Conservation (phyloP, 345 rosid species). For the Eucalyptus regnans region DNA sequence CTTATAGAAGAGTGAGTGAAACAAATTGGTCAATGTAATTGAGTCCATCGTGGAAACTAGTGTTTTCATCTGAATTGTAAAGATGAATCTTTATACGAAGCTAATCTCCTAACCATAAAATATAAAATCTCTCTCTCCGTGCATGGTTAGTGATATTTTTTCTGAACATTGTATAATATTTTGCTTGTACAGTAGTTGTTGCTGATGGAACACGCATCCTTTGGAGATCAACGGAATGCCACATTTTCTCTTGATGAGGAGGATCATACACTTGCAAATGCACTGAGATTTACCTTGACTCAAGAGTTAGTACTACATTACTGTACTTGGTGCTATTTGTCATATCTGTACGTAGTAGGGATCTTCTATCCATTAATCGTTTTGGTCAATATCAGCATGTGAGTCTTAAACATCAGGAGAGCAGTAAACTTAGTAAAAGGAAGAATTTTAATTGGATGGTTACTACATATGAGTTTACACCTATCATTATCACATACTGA, state of each 20-base stretch:
- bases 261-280: conserved; percentile 82
- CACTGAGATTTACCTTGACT: conserved; percentile 70
- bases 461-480: neutral
- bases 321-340: neutral
- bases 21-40: neutral
- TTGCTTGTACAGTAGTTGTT: neutral
- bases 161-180: neutral
- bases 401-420: neutral
- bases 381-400: neutral
- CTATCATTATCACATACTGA: neutral
- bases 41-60: neutral
- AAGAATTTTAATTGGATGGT: neutral
- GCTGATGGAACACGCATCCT: conserved; percentile 65
- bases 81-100: neutral
- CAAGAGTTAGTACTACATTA: conserved; percentile 57
- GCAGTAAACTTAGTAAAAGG: neutral
- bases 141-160: neutral
- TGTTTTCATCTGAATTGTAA: neutral
- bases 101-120: neutral
- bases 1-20: neutral
- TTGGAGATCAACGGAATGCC: conserved; percentile 36
- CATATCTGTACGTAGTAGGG: neutral
- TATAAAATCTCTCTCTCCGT: neutral
- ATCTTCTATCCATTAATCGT: neutral
- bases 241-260: conserved; percentile 69